Evolutionary conservation across 371 early-diverging fungal genomes (phyloP).

Genomic region (Mortierella sp.): DNA sequence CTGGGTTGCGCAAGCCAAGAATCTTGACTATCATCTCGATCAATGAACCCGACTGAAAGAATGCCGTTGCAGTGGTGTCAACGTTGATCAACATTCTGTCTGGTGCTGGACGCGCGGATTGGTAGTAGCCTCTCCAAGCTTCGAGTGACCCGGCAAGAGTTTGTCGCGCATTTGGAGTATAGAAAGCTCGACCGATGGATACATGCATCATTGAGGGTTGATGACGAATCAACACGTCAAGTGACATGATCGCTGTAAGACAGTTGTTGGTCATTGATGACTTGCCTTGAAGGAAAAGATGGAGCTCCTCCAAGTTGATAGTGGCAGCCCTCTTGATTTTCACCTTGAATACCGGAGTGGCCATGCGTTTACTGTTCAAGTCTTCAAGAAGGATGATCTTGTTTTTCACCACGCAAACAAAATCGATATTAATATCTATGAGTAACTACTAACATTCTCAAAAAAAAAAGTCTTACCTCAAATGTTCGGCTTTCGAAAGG

Average conservation of each 20-base stretch:
- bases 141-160: constrained; percentile 81
- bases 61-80: constrained; percentile 89
- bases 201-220: constrained; percentile 75
- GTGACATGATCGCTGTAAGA: constrained; percentile 75
- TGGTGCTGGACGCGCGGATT: constrained; percentile 80
- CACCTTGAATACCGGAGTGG: constrained; percentile 56
- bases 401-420: constrained; percentile 1
- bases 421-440: neutral
- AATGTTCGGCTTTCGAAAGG: constrained; percentile 59
- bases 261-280: constrained; percentile 59
- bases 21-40: constrained; percentile 70
- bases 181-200: constrained; percentile 91
- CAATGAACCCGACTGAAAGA: constrained; percentile 80
- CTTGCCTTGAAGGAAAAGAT: constrained; percentile 63
- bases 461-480: constrained; percentile 49
- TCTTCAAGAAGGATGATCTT: constrained; percentile 62
- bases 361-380: neutral
- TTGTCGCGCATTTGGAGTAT: constrained; percentile 70
- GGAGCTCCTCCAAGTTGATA: constrained; percentile 67
- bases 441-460: neutral
- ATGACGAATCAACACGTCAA: constrained; percentile 87
- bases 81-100: constrained; percentile 83
- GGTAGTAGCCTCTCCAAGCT: constrained; percentile 93
- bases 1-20: constrained; percentile 66
- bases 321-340: constrained; percentile 69